Evolutionary conservation across 495 filamentous ascomycete species (phyloP), one percentile per base, ranked within the genome.

Genomic region (Penicillium robsamsonii): DNA sequence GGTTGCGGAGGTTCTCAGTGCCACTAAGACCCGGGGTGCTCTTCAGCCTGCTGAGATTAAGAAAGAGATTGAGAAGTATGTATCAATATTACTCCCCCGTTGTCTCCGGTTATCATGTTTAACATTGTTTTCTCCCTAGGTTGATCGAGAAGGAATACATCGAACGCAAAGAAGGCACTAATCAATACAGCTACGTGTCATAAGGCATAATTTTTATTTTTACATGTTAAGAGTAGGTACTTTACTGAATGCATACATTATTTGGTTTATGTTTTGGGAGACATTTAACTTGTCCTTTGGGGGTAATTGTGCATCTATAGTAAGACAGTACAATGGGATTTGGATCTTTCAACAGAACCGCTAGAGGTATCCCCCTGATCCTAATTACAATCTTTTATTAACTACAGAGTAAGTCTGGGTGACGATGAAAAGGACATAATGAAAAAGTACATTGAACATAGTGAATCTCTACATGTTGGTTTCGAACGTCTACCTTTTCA

Each of bases 121-220:
- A 44, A 42, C 41, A 33, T 40, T 33, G 5, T 11, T 11, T 45
- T 13, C 15, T 2, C 7, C n/a, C 37, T 66, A 92, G 90, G 62
- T 75, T 97, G 61, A 96, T 97, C 63, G 92, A 97, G 68, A 96
- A 96, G 75, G 92, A 97, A 56, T 97, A 96, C 61, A 85, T 97
- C 73, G 94, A 97, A 67, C 80, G 92, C 18, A 81, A 80, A 56
- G 90, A 93, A 47, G 84, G 76, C n/a, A 85, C 84, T 37, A 75
- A 54, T 38, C 22, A 75, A 37, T 97, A 97, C 70, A 79, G 74
- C 41, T 97, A 97, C 63, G 75, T 96, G 55, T 90, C 93, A 54
- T 97, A 31, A 46, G 13, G 29, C 45, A 47, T 29, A 11, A 29
- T 24, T 13, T 47, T 40, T 51, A 11, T 24, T 13, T 47, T 40